Evolutionary conservation across 805 yeast species (phyloP).

Genomic region (Lipomyces mesembrius): DNA sequence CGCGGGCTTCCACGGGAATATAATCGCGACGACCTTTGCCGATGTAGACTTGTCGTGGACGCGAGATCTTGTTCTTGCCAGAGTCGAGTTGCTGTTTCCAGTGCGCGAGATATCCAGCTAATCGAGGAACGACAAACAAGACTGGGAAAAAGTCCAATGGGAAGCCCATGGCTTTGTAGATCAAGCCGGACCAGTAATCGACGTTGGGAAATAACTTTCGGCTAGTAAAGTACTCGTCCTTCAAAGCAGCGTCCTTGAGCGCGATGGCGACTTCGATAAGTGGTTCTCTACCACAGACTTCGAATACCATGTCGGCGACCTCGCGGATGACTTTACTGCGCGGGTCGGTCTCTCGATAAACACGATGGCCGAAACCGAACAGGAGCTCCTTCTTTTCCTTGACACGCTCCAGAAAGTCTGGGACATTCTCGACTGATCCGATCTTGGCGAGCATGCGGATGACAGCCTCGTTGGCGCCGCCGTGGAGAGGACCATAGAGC

Average conservation of each 20-base stretch:
- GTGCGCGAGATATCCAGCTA: constrained; percentile 37
- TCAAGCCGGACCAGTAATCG: constrained; percentile 38
- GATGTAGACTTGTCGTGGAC: constrained; percentile 35
- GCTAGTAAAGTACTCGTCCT: constrained; percentile 33
- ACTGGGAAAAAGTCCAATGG: constrained; percentile 37
- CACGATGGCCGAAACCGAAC: constrained; percentile 36
- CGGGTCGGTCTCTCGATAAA: constrained; percentile 36
- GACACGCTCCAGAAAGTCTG: constrained; percentile 29
- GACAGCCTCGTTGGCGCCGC: constrained; percentile 38
- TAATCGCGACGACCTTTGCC: constrained; percentile 35
- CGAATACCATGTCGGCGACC: constrained; percentile 37
- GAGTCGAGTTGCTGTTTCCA: constrained; percentile 38
- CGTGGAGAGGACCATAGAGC: constrained; percentile 37
- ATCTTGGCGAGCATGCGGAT: constrained; percentile 35
- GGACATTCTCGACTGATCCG: constrained; percentile 34
- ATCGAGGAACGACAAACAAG: constrained; percentile 36
- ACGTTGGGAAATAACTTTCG: constrained; percentile 36
- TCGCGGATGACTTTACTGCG: constrained; percentile 34
- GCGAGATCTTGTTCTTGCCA: constrained; percentile 34
- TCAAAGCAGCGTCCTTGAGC: constrained; percentile 33
- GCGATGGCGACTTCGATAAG: constrained; percentile 36
- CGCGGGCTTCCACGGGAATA: constrained; percentile 29
- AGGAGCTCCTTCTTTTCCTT: constrained; percentile 34
- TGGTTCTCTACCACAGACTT: constrained; percentile 35
- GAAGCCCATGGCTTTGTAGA: constrained; percentile 37